Conservation (phyloP, 2,329 filamentous ascomycete genomes). For the Trematosphaeria pertusa region DNA sequence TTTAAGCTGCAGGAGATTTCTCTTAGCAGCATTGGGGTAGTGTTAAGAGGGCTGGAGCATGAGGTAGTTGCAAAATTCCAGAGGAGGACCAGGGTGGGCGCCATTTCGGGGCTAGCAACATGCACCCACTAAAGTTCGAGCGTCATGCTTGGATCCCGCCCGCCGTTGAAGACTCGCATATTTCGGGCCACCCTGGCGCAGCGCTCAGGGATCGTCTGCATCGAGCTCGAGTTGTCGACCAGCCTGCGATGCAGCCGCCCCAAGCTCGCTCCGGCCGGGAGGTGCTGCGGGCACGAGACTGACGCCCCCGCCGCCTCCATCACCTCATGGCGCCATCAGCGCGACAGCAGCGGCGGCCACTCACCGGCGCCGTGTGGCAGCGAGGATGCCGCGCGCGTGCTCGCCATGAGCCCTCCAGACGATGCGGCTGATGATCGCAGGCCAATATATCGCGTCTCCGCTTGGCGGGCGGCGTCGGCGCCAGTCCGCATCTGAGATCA, state of each 20-base stretch:
- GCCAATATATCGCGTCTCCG: slow-evolving; percentile 41
- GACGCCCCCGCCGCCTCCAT: slow-evolving; percentile 11
- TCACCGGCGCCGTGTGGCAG: slow-evolving; percentile 12
- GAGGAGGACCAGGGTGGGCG: slow-evolving; percentile 35
- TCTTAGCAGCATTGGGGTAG: slow-evolving; percentile 51
- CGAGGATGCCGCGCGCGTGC: slow-evolving; percentile 25
- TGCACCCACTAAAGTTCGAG: slow-evolving; percentile 39
- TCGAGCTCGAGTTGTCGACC: slow-evolving; percentile 18
- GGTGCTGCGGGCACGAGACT: slow-evolving; percentile 32
- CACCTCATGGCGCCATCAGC: slow-evolving; percentile 30
- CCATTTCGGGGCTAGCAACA: slow-evolving; percentile 38
- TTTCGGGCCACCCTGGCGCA: slow-evolving; percentile 39
- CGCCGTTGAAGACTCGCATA: slow-evolving; percentile 49
- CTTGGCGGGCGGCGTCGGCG: slow-evolving; percentile 40
- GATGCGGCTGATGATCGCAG: slow-evolving; percentile 50
- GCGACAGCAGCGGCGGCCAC: slow-evolving; percentile 14
- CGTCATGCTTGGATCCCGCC: slow-evolving; percentile 50
- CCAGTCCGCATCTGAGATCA: slow-evolving; percentile 47
- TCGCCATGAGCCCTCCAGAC: slow-evolving; percentile 8
- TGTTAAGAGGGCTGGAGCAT: slow-evolving; percentile 49
- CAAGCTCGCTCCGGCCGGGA: slow-evolving; percentile 26
- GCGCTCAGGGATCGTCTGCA: slow-evolving; percentile 47
- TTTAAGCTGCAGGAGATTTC: slow-evolving; percentile 49
- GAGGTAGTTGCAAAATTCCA: slow-evolving; percentile 48
- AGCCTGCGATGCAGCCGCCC: slow-evolving; percentile 34